Percentiles rank a stretch among this genome's conserved stretches.
phyloP scores from a whole-genome alignment of 2,329 filamentous ascomycete genomes.

The Phyllosticta citriasiana region DNA sequence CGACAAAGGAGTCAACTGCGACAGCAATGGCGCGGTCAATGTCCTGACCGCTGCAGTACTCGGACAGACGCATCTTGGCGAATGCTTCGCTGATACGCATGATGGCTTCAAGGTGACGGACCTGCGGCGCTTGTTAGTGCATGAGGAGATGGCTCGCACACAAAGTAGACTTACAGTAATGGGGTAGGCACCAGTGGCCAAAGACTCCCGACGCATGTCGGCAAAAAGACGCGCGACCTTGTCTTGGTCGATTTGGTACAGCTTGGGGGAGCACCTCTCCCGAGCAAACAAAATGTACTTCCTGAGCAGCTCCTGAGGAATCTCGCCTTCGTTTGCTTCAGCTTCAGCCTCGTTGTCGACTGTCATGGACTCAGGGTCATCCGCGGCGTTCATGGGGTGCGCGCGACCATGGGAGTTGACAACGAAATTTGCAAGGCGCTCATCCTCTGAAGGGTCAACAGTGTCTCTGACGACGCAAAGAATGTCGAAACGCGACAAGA shows the following conservation, averaged over 20 bases:
- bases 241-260: conserved; percentile 96
- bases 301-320: conserved; percentile 79
- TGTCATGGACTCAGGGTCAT: conserved; percentile 46
- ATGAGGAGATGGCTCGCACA: background rate
- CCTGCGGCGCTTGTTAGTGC: conserved; percentile 40
- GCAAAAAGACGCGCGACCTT: conserved; percentile 90
- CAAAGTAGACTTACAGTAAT: conserved; percentile 65
- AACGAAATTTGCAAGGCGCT: conserved; percentile 87
- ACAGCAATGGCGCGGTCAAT: conserved; percentile 97
- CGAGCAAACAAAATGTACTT: conserved; percentile 97
- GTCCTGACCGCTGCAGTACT: conserved; percentile 82
- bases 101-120: conserved; percentile 93
- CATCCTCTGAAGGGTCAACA: conserved; percentile 84
- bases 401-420: conserved; percentile 89
- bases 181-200: conserved; percentile 91
- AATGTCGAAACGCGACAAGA: conserved; percentile 95
- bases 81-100: conserved; percentile 91
- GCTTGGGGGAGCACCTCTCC: conserved; percentile 78
- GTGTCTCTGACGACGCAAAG: conserved; percentile 93
- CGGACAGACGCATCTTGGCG: conserved; percentile 94
- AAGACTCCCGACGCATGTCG: conserved; percentile 86
- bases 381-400: conserved; percentile 49
- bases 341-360: conserved; percentile 44
- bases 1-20: conserved; percentile 91
- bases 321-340: conserved; percentile 54